Evolutionary conservation across 164 flowering plant genomes (phyloP), one percentile per base, ranked within the genome.

Genomic region (Tinospora cordifolia): DNA sequence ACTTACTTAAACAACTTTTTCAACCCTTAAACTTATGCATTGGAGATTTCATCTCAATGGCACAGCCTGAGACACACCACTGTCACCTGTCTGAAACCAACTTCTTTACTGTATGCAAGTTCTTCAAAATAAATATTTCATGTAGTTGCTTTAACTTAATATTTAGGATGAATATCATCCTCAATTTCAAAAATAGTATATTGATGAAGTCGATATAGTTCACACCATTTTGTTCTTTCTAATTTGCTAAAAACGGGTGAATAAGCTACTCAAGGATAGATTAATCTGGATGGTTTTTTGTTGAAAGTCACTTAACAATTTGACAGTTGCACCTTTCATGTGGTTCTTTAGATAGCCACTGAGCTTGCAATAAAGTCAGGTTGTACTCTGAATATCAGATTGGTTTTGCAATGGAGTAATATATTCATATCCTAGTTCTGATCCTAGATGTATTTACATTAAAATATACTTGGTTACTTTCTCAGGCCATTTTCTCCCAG

Each of bases 401-500:
- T 44, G 47, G 14, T 44, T 44, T 44, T 44, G 47, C 12, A 44
- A 44, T 13, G 47, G 47, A 44, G 47, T 14, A 44, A 44, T 44
- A 44, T 44, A 44, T 44, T 44, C 47, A 44, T 7, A 14, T 44
- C 47, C 47, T 44, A 44, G 47, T 44, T 44, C 47, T 63, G 65
- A 44, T 47, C 38, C 62, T 39, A 22, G 39, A 6, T 49, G 17
- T 36, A 34, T 57, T n/a, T 36, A 66, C 36, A 10, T 59, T 62
- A 26, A 1, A 34, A 0, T 62, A 22, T 44, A 38, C 36, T 30
- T 30, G 36, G 4, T 30, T 30, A 30, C 27, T 63, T 68, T 34
- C 27, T 58, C 86, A 94, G 99, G 99, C 12, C 91, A 87, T 83
- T 94, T 94, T 81, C 85, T 92, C 59, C 98, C 99, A 1, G 98